Evolutionary conservation across 1,284 basidiomycete genomes (phyloP).

Genomic region (Trametes pubescens): DNA sequence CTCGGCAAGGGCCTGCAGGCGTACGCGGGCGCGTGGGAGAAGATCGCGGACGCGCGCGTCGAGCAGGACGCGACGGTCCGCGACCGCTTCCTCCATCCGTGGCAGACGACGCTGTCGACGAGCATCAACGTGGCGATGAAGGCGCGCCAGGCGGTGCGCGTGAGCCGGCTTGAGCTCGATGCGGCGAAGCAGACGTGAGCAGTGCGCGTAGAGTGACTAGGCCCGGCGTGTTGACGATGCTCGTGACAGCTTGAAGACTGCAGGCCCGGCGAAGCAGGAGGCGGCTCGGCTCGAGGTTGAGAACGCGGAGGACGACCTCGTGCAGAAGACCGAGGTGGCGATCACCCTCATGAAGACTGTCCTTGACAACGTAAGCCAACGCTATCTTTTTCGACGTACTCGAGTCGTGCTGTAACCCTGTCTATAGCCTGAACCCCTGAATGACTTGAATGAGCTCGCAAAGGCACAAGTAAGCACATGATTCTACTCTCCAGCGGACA

Average conservation of each 20-base stretch:
- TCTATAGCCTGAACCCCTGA: conserved; percentile 89
- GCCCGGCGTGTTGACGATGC: background rate
- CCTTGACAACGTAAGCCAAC: conserved; percentile 87
- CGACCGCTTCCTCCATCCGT: conserved; percentile 86
- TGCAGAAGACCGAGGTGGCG: conserved; percentile 97
- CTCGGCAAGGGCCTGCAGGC: conserved; percentile 80
- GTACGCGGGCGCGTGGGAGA: conserved; percentile 89
- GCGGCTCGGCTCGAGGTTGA: conserved; percentile 91
- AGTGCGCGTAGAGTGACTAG: background rate
- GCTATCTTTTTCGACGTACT: background rate
- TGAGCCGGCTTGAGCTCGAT: conserved; percentile 75
- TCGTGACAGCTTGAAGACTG: conserved; percentile 73
- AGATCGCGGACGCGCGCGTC: conserved; percentile 86
- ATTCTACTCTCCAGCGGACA: background rate
- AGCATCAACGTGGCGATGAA: conserved; percentile 89
- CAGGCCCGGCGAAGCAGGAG: conserved; percentile 80
- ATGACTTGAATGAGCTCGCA: conserved; percentile 91
- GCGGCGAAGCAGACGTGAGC: conserved; percentile 65
- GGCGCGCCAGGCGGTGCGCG: conserved; percentile 87
- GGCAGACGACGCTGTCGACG: conserved; percentile 87
- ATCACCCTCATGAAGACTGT: conserved; percentile 99
- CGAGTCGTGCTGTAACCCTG: background rate
- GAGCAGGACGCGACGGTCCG: conserved; percentile 84
- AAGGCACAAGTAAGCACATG: conserved; percentile 74
- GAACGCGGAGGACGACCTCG: conserved; percentile 95